Conservation (phyloP, 2,329 filamentous ascomycete species). For the Endothia cerciana region DNA sequence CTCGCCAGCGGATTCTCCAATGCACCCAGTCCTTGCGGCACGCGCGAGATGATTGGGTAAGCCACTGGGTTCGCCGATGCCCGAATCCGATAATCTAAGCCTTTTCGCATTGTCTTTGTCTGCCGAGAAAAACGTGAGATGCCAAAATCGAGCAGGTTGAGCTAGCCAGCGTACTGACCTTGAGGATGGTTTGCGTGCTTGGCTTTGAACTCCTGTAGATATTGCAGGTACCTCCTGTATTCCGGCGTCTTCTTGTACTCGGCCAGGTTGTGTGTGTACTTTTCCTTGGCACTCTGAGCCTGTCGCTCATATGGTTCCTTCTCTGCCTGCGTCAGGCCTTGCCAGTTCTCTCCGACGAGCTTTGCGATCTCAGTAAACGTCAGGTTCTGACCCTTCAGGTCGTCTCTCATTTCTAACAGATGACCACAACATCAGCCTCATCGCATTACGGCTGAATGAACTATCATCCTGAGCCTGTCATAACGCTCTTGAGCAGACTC, state of each 20-base stretch:
- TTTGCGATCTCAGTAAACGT: constrained; percentile 86
- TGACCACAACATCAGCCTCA: no score
- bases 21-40: constrained; percentile 38
- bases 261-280: constrained; percentile 71
- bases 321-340: constrained; percentile 66
- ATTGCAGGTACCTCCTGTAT: constrained; percentile 70
- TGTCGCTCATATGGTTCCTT: constrained; percentile 75
- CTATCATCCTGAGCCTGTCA: background rate
- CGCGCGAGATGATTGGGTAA: constrained; percentile 52
- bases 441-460: background rate
- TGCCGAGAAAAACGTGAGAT: constrained; percentile 32
- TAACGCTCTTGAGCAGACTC: background rate
- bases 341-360: constrained; percentile 81
- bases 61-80: constrained; percentile 37
- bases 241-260: constrained; percentile 78
- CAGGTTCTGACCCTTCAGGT: constrained; percentile 74
- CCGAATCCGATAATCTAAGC: constrained; percentile 48
- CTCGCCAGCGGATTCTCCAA: constrained; percentile 16
- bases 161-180: constrained; percentile 46
- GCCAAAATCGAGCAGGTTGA: background rate
- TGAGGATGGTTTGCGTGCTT: constrained; percentile 65
- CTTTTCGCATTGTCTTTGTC: constrained; percentile 56
- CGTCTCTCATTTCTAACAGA: constrained; percentile 70
- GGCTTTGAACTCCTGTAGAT: constrained; percentile 77
- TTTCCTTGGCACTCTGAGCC: constrained; percentile 75